phyloP scores from a whole-genome alignment of 805 yeast species.

The Ogataea methanolica region DNA sequence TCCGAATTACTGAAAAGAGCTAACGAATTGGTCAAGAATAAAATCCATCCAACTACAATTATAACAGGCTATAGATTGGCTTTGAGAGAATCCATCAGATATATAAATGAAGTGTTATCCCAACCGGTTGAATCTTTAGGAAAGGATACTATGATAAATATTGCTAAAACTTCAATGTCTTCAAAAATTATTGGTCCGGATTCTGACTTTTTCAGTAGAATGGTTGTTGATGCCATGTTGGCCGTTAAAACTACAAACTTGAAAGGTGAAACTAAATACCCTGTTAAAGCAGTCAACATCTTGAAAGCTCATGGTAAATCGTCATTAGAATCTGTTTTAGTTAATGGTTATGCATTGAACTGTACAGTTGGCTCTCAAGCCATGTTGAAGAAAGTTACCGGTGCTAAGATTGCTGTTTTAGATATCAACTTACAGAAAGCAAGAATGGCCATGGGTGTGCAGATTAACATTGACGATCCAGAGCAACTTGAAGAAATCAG shows the following conservation, averaged over 20 bases:
- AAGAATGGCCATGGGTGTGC: slow-evolving; percentile 97
- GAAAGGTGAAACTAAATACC: slow-evolving; percentile 87
- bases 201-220: slow-evolving; percentile 78
- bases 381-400: slow-evolving; percentile 68
- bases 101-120: slow-evolving; percentile 79
- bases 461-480: slow-evolving; percentile 94
- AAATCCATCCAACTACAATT: slow-evolving; percentile 96
- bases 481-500: slow-evolving; percentile 85
- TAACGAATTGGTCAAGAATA: slow-evolving; percentile 86
- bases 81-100: slow-evolving; percentile 82
- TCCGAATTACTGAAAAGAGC: slow-evolving; percentile 90
- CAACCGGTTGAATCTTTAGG: slow-evolving; percentile 75
- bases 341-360: slow-evolving; percentile 92
- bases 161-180: slow-evolving; percentile 97
- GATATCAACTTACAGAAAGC: slow-evolving; percentile 95
- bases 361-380: slow-evolving; percentile 98
- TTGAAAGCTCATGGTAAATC: slow-evolving; percentile 97
- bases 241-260: slow-evolving; percentile 89
- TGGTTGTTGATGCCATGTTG: slow-evolving; percentile 93
- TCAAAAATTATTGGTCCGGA: slow-evolving; percentile 94
- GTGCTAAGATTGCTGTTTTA: slow-evolving; percentile 81
- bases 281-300: slow-evolving; percentile 94
- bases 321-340: slow-evolving; percentile 76
- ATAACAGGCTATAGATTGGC: slow-evolving; percentile 96
- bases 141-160: slow-evolving; percentile 78